Evolutionary conservation across 2,329 filamentous ascomycete genomes (phyloP).

Genomic region (Orbilia ellipsospora): DNA sequence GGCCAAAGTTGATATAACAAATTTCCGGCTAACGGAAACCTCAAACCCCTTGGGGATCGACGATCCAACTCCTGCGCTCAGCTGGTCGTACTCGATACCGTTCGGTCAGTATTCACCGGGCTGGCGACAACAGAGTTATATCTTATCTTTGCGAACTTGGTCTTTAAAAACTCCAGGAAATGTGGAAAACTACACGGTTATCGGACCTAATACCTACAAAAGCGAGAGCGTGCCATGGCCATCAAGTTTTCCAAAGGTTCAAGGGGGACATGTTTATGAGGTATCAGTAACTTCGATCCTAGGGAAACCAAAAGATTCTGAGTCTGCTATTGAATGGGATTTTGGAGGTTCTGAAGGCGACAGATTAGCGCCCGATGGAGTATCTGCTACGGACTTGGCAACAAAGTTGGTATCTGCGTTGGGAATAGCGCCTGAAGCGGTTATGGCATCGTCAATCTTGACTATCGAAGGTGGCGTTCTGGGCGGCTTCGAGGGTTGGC

Average conservation of each 20-base stretch:
- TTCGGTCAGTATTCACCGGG: constrained; percentile 1
- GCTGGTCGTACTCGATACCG: constrained; percentile 39
- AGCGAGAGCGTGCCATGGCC: constrained; percentile 43
- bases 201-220: constrained; percentile 24
- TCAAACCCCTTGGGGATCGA: constrained; percentile 39
- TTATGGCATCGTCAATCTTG: constrained; percentile 14
- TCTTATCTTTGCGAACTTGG: constrained; percentile 37
- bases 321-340: neutral
- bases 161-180: neutral
- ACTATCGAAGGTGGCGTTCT: constrained; percentile 36
- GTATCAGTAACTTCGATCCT: constrained; percentile 24
- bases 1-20: constrained; percentile 28
- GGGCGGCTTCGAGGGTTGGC: constrained; percentile 38
- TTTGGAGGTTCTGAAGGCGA: constrained; percentile 18
- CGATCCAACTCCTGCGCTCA: constrained; percentile 27
- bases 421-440: neutral
- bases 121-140: constrained; percentile 36
- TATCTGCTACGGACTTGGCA: constrained; percentile 5
- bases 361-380: constrained; percentile 5
- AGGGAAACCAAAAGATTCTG: neutral
- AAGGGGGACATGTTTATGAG: constrained; percentile 27
- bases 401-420: constrained; percentile 3
- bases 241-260: constrained; percentile 25
- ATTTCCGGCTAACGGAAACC: constrained; percentile 32
- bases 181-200: constrained; percentile 8